phyloP scores from a whole-genome alignment of 2,329 filamentous ascomycete species.

The Onygena corvina region DNA sequence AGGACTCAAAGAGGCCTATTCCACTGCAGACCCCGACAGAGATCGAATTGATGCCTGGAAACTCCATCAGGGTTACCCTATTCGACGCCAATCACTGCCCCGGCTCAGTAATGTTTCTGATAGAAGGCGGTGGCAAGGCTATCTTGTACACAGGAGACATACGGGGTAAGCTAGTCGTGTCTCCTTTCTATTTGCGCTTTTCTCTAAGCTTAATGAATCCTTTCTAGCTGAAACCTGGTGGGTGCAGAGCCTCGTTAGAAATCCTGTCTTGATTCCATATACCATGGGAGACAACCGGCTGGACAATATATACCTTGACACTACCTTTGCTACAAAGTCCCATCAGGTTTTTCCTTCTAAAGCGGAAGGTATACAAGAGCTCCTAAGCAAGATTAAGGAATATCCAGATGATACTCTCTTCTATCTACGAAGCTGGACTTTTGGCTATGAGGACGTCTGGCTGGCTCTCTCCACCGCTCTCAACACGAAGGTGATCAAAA shows the following conservation, averaged over 20 bases:
- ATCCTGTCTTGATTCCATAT: constrained; percentile 65
- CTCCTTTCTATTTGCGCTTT: neutral
- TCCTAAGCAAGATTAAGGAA: constrained; percentile 53
- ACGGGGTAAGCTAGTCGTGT: constrained; percentile 37
- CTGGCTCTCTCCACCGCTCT: constrained; percentile 62
- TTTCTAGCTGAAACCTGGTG: constrained; percentile 63
- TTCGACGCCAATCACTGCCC: constrained; percentile 88
- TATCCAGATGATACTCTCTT: constrained; percentile 69
- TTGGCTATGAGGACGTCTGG: constrained; percentile 90
- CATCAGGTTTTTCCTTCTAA: constrained; percentile 50
- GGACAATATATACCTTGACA: constrained; percentile 81
- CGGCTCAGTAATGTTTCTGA: constrained; percentile 83
- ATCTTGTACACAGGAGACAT: constrained; percentile 85
- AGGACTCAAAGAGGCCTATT: constrained; percentile 51
- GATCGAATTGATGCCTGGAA: constrained; percentile 60
- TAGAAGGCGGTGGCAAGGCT: constrained; percentile 60
- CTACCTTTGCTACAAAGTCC: constrained; percentile 54
- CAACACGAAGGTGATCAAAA: constrained; percentile 43
- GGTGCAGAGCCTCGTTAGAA: constrained; percentile 58
- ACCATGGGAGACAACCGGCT: constrained; percentile 52
- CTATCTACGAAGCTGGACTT: constrained; percentile 81
- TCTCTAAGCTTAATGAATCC: neutral
- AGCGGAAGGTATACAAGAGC: constrained; percentile 61
- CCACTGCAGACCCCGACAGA: constrained; percentile 67
- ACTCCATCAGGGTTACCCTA: constrained; percentile 65